Conservation (phyloP, 1,284 basidiomycete genomes). For the Tylopilus sp. region DNA sequence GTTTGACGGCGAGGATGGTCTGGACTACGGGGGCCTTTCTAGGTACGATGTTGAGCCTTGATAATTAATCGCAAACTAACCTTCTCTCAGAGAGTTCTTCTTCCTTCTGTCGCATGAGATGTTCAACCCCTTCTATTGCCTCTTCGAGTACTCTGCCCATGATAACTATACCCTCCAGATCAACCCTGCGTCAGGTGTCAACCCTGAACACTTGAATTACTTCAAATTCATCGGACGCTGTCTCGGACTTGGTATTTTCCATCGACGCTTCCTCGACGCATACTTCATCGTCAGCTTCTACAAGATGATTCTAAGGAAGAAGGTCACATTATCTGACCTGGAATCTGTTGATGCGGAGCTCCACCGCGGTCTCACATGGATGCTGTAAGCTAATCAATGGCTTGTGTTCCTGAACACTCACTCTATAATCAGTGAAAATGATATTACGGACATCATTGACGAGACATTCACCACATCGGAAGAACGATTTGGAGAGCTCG, state of each 20-base stretch:
- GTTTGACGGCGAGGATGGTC: slow-evolving; percentile 93
- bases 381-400: slow-evolving; percentile 55
- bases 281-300: slow-evolving; percentile 97
- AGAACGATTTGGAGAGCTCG: slow-evolving; percentile 91
- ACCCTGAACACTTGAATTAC: slow-evolving; percentile 95
- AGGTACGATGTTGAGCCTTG: slow-evolving; percentile 46
- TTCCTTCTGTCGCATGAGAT: slow-evolving; percentile 94
- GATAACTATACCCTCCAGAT: slow-evolving; percentile 96
- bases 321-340: slow-evolving; percentile 78
- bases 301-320: slow-evolving; percentile 95
- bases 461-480: slow-evolving; percentile 88
- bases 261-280: slow-evolving; percentile 90
- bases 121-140: slow-evolving; percentile 94
- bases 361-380: slow-evolving; percentile 88
- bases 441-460: slow-evolving; percentile 86
- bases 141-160: slow-evolving; percentile 95
- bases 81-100: slow-evolving; percentile 57
- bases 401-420: slow-evolving; percentile 13
- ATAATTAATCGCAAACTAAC: slow-evolving; percentile 14
- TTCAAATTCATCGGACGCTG: slow-evolving; percentile 96
- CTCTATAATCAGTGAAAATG: slow-evolving; percentile 58
- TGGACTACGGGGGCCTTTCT: slow-evolving; percentile 92
- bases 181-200: slow-evolving; percentile 91
- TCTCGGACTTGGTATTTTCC: slow-evolving; percentile 91
- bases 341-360: slow-evolving; percentile 87